Conservation (phyloP, 176 grass and related monocot genomes). For the Musa schizocarpa region DNA sequence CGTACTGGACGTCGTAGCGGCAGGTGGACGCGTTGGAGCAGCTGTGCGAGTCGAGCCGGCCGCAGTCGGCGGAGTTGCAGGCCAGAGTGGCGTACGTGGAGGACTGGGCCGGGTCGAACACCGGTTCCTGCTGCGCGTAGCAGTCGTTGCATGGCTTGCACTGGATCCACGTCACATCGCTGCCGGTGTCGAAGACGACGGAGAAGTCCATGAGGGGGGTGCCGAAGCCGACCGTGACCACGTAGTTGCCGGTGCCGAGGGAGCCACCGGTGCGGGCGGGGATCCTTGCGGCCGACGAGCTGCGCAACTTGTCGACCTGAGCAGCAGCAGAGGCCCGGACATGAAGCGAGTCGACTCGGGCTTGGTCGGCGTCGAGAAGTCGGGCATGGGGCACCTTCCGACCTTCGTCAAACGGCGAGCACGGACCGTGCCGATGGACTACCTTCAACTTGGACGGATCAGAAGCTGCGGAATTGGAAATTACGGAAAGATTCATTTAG, state of each 20-base stretch:
- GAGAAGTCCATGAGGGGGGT: slow-evolving; percentile 38
- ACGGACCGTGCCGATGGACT: slow-evolving; percentile 56
- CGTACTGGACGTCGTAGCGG: slow-evolving; percentile 57
- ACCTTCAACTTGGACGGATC: slow-evolving; percentile 31
- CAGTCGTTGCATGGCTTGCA: slow-evolving; percentile 49
- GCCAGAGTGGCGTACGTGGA: slow-evolving; percentile 39
- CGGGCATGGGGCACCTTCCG: slow-evolving; percentile 20
- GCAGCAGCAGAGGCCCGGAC: slow-evolving; percentile 12
- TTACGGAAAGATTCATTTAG: too few species aligned
- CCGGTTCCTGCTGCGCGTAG: slow-evolving; percentile 58
- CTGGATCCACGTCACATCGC: slow-evolving; percentile 83
- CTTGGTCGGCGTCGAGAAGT: slow-evolving; percentile 45
- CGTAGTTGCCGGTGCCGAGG: slow-evolving; percentile 56
- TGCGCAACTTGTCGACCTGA: neutral
- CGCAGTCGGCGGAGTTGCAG: slow-evolving; percentile 36
- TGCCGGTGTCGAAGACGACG: slow-evolving; percentile 78
- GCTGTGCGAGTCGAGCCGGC: slow-evolving; percentile 16
- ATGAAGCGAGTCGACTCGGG: slow-evolving; percentile 45
- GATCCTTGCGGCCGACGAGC: slow-evolving; percentile 34
- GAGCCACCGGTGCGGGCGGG: slow-evolving; percentile 35
- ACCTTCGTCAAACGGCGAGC: slow-evolving; percentile 25
- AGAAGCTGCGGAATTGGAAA: neutral
- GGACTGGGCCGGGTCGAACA: slow-evolving; percentile 62
- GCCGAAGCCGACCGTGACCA: slow-evolving; percentile 59
- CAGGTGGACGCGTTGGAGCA: slow-evolving; percentile 30